Percentiles rank a stretch among this genome's conserved stretches.
Conservation (phyloP, 371 early-diverging fungal species). For the Mortierella sp. region DNA sequence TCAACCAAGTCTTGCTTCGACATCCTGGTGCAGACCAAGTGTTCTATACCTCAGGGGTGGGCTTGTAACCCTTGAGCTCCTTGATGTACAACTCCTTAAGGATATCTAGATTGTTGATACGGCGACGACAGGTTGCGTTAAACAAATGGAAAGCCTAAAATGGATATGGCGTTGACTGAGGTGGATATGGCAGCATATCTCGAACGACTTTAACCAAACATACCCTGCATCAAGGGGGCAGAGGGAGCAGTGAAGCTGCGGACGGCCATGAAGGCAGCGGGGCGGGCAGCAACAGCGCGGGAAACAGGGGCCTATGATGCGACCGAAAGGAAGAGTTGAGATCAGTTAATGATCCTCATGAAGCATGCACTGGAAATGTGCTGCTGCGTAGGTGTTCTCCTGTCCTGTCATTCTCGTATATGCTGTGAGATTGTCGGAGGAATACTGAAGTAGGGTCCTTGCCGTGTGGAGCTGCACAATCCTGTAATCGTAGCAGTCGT, state of each 20-base stretch:
- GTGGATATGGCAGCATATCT: too few relatives aligned
- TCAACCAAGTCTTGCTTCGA: too few relatives aligned
- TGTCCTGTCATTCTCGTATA: too few relatives aligned
- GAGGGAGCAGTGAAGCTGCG: conserved; percentile 56
- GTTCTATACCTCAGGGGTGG: conserved; percentile 41
- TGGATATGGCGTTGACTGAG: too few relatives aligned
- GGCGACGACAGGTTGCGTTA: neutral
- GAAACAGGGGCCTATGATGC: neutral
- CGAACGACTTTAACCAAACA: neutral
- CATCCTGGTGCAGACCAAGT: too few relatives aligned
- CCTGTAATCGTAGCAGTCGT: too few relatives aligned
- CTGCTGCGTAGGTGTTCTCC: too few relatives aligned
- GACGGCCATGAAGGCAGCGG: conserved; percentile 51
- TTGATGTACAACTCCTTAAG: conserved; percentile 54
- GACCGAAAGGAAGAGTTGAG: too few relatives aligned
- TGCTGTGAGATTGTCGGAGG: too few relatives aligned
- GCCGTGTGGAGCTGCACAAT: too few relatives aligned
- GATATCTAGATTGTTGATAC: conserved; percentile 49
- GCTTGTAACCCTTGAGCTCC: conserved; percentile 53
- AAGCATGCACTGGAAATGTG: neutral
- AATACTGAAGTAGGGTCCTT: too few relatives aligned
- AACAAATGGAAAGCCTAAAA: too few relatives aligned
- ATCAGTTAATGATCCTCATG: neutral
- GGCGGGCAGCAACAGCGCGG: conserved; percentile 47
- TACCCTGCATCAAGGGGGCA: conserved; percentile 54